A percentile compares a stretch with the other conserved stretches of the same genome.
phyloP scores from a whole-genome alignment of 2,329 filamentous ascomycete genomes.

The Zymoseptoria crescenta region DNA sequence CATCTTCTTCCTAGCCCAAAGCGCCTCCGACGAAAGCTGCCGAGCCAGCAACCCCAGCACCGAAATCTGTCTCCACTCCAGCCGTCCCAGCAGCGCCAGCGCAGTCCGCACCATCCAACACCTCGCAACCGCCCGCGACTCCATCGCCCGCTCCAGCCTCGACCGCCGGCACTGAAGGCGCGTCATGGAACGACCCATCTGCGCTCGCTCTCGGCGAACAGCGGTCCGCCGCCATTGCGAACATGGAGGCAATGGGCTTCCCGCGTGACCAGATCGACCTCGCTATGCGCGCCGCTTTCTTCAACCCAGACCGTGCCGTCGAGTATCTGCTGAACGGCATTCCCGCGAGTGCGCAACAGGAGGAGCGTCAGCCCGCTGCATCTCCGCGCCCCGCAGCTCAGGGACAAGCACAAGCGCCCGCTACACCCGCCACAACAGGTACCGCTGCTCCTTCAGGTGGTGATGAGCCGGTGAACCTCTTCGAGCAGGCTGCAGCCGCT shows the following conservation, averaged over 20 bases:
- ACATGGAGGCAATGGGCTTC: conserved; percentile 98
- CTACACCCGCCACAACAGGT: conserved; percentile 29
- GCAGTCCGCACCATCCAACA: conserved; percentile 47
- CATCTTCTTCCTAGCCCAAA: conserved; percentile 55
- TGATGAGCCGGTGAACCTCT: conserved; percentile 73
- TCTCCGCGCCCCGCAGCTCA: conserved; percentile 22
- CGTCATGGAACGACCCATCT: conserved; percentile 61
- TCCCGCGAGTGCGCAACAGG: conserved; percentile 70
- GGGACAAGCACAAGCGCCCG: conserved; percentile 28
- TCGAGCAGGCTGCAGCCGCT: conserved; percentile 57
- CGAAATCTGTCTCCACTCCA: conserved; percentile 30
- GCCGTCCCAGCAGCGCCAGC: conserved; percentile 46
- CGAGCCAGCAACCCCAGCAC: conserved; percentile 50
- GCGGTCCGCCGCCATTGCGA: conserved; percentile 71
- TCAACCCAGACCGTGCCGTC: conserved; percentile 93
- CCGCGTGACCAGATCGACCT: conserved; percentile 78
- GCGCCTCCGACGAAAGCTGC: conserved; percentile 42
- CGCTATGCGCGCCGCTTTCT: conserved; percentile 92
- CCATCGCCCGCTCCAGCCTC: conserved; percentile 42
- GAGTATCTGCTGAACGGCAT: conserved; percentile 94
- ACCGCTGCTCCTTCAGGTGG: conserved; percentile 70
- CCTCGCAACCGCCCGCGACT: conserved; percentile 44
- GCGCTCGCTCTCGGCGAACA: conserved; percentile 80
- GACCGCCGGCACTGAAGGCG: conserved; percentile 33
- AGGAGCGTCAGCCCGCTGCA: conserved; percentile 49